Evolutionary conservation across 352 stramenopile genomes (phyloP).

Genomic region (Pythium coloratum): DNA sequence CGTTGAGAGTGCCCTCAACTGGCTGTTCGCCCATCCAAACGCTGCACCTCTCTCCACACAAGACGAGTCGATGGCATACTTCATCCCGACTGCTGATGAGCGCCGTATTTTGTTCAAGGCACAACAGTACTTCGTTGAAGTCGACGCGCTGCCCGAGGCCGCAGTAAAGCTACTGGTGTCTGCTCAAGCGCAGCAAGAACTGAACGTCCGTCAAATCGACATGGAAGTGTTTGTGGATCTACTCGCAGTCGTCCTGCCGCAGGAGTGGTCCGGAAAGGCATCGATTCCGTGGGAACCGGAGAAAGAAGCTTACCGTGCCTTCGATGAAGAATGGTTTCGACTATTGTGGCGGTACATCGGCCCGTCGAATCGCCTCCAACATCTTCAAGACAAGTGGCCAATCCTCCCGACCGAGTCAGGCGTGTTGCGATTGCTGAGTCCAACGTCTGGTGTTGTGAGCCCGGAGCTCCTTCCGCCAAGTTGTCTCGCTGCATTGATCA

Average conservation of each 20-base stretch:
- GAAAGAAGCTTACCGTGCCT: conserved; percentile 22
- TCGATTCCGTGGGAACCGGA: conserved; percentile 30
- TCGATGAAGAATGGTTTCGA: conserved; percentile 62
- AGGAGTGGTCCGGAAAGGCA: conserved; percentile 42
- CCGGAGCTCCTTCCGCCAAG: conserved; percentile 48
- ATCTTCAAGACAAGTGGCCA: conserved; percentile 65
- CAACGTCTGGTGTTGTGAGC: conserved; percentile 47
- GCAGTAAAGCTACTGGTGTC: conserved; percentile 40
- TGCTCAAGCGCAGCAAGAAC: conserved; percentile 20
- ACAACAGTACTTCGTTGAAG: conserved; percentile 39
- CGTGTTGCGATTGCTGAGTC: conserved; percentile 41
- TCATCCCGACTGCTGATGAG: conserved; percentile 50
- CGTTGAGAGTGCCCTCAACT: conserved; percentile 64
- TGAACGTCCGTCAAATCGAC: conserved; percentile 58
- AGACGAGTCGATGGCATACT: conserved; percentile 25
- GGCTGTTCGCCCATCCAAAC: conserved; percentile 58
- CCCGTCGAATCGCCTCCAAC: conserved; percentile 37
- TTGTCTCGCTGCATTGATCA: conserved; percentile 18
- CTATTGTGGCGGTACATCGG: conserved; percentile 65
- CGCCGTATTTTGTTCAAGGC: conserved; percentile 43
- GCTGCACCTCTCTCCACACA: neutral
- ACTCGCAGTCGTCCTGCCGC: conserved; percentile 46
- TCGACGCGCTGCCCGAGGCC: conserved; percentile 32
- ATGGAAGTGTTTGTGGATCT: conserved; percentile 58
- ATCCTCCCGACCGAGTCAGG: conserved; percentile 59